These are phyloP conservation scores for Dichotomopilus funicola DNA, from an alignment of 2,329 filamentous ascomycete species.

Conservation along the genomic window DNA sequence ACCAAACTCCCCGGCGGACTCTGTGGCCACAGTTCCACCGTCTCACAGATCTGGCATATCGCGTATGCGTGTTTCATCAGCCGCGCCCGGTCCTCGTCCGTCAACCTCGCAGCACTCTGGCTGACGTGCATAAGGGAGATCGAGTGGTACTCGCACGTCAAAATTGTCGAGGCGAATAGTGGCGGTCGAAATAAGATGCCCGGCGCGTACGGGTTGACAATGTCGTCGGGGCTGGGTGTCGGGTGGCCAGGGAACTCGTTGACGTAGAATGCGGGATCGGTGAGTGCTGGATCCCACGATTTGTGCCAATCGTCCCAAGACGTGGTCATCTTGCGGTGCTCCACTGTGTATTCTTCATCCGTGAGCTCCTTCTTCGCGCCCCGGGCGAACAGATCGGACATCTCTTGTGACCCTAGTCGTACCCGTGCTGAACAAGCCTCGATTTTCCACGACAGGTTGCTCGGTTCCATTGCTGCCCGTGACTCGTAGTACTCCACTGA, in stretches of 20 bases:
- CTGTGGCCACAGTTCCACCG: constrained; percentile 64
- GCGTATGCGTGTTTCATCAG: constrained; percentile 57
- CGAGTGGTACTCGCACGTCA: constrained; percentile 70
- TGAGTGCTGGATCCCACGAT: constrained; percentile 55
- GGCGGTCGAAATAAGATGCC: constrained; percentile 64
- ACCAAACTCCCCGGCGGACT: constrained; percentile 65
- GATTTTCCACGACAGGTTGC: constrained; percentile 58
- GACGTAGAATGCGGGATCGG: constrained; percentile 56
- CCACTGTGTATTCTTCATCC: constrained; percentile 55
- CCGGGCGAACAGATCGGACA: constrained; percentile 69
- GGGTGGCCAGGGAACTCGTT: constrained; percentile 53
- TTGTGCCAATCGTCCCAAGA: constrained; percentile 43
- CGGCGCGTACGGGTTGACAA: constrained; percentile 67
- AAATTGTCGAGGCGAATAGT: constrained; percentile 67
- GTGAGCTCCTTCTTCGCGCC: constrained; percentile 58
- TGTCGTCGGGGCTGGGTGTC: constrained; percentile 52
- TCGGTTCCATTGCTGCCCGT: constrained; percentile 53
- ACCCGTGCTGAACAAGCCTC: constrained; percentile 60
- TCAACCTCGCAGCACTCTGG: constrained; percentile 56
- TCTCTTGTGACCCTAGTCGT: constrained; percentile 70
- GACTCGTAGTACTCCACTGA: constrained; percentile 57
- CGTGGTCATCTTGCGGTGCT: constrained; percentile 50
- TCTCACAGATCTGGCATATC: constrained; percentile 73
- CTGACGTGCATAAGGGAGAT: constrained; percentile 75
- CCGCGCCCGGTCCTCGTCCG: constrained; percentile 45